phyloP scores from a whole-genome alignment of 352 stramenopile genomes.

The Aphanomyces invadans region DNA sequence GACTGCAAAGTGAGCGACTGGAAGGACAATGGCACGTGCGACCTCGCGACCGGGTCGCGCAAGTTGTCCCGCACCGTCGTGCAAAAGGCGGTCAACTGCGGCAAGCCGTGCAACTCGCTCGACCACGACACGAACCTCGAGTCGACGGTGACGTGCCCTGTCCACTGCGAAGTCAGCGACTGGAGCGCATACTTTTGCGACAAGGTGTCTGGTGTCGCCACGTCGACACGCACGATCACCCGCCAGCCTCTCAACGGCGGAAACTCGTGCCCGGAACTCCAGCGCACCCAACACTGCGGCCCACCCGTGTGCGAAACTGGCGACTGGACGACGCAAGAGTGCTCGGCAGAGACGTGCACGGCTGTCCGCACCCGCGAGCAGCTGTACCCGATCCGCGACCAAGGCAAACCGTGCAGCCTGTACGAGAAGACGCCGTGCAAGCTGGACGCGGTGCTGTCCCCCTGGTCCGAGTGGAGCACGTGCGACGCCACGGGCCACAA shows the following conservation, averaged over 20 bases:
- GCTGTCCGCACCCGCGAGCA: background rate
- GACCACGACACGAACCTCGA: slow-evolving; percentile 2
- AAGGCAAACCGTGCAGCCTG: background rate
- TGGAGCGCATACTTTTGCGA: slow-evolving; percentile 4
- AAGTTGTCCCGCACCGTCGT: background rate
- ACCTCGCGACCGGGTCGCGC: background rate
- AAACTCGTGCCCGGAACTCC: background rate
- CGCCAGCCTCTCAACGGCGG: slow-evolving; percentile 1
- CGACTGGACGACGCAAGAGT: background rate
- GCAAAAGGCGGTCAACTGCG: slow-evolving; percentile 7
- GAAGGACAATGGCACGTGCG: background rate
- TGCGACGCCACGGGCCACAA: slow-evolving; percentile 12
- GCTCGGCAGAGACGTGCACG: slow-evolving; percentile 6
- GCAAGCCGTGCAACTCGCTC: slow-evolving; percentile 15
- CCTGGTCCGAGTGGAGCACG: slow-evolving; percentile 1
- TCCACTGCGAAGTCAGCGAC: background rate
- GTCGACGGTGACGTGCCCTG: slow-evolving; percentile 6
- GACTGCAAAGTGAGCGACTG: slow-evolving; percentile 5
- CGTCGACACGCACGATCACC: background rate
- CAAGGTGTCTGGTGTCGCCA: background rate
- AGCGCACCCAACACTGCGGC: background rate
- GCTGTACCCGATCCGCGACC: slow-evolving; percentile 11
- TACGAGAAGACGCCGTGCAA: slow-evolving; percentile 2
- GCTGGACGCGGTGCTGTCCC: slow-evolving; percentile 4
- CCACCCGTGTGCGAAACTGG: background rate